phyloP scores from a whole-genome alignment of 1,139 yeast species.

The Lodderomyces margitis region DNA sequence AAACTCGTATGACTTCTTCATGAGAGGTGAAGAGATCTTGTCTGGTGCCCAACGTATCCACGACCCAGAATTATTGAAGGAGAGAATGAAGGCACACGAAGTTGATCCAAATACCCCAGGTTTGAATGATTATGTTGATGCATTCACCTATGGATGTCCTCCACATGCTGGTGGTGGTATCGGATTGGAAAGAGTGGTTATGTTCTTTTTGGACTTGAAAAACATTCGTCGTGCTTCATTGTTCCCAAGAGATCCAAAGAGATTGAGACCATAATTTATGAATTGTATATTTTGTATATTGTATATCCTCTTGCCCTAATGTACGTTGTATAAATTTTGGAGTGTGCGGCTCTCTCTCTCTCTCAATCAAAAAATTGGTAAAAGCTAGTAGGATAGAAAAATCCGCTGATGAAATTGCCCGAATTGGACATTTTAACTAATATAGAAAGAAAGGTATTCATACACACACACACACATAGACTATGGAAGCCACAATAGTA shows the following conservation, averaged over 20 bases:
- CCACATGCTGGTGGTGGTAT: slow-evolving; percentile 99
- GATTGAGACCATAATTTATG: slow-evolving; percentile 75
- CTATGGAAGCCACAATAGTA: slow-evolving; percentile 31
- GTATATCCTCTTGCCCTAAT: not conserved
- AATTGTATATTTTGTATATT: not conserved
- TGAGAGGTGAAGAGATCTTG: slow-evolving; percentile 98
- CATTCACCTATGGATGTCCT: slow-evolving; percentile 91
- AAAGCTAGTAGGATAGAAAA: not conserved
- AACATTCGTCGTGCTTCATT: slow-evolving; percentile 96
- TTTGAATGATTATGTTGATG: slow-evolving; percentile 84
- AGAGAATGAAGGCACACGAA: slow-evolving; percentile 81
- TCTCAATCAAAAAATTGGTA: too few relatives aligned
- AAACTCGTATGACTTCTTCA: slow-evolving; percentile 96
- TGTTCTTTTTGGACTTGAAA: slow-evolving; percentile 95
- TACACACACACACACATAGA: not conserved
- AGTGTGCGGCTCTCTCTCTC: not conserved
- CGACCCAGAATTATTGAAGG: slow-evolving; percentile 76
- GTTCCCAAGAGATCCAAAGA: slow-evolving; percentile 98
- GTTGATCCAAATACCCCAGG: slow-evolving; percentile 82
- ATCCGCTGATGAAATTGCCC: not conserved
- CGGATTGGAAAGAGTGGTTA: slow-evolving; percentile 96
- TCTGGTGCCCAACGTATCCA: slow-evolving; percentile 99
- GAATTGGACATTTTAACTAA: not conserved
- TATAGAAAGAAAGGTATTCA: not conserved
- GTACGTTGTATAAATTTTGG: not conserved